phyloP scores from a whole-genome alignment of 768 basidiomycete species.

The Panaeolus cyanescens region DNA sequence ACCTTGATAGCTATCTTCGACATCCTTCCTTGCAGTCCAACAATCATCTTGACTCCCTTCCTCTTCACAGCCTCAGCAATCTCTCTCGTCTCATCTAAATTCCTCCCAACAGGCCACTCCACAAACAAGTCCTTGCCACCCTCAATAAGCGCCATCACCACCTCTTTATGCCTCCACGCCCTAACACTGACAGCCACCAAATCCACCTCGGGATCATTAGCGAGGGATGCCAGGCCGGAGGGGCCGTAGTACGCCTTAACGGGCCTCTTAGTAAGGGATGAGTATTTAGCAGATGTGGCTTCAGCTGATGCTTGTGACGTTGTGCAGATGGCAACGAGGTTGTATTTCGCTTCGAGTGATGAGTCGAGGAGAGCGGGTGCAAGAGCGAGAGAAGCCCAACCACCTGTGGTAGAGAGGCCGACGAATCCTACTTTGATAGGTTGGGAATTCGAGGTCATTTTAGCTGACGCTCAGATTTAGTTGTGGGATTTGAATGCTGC shows the following conservation, averaged over 20 bases:
- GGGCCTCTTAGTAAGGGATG: neutral
- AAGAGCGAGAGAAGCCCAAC: slow-evolving; percentile 29
- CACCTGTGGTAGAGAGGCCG: slow-evolving; percentile 25
- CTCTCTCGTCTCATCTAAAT: slow-evolving; percentile 29
- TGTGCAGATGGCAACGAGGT: neutral
- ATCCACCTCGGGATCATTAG: slow-evolving; percentile 35
- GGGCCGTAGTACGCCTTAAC: neutral
- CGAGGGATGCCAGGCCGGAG: neutral
- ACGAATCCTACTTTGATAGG: slow-evolving; percentile 27
- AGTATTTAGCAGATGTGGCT: neutral
- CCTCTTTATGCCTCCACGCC: slow-evolving; percentile 25
- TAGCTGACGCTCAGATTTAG: too few species aligned
- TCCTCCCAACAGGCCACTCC: slow-evolving; percentile 38
- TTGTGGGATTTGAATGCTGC: too few species aligned
- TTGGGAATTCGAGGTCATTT: neutral
- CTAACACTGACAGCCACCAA: slow-evolving; percentile 36
- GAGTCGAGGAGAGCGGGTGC: neutral
- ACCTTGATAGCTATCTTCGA: neutral
- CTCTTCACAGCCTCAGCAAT: slow-evolving; percentile 29
- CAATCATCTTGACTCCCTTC: neutral
- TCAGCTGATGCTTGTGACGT: neutral
- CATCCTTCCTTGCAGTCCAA: neutral
- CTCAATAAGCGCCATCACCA: slow-evolving; percentile 28
- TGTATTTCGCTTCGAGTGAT: neutral
- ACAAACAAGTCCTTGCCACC: slow-evolving; percentile 39